Base-by-base conservation (phyloP, 768 basidiomycete genomes). In the Amanita pseudoporphyria region DNA sequence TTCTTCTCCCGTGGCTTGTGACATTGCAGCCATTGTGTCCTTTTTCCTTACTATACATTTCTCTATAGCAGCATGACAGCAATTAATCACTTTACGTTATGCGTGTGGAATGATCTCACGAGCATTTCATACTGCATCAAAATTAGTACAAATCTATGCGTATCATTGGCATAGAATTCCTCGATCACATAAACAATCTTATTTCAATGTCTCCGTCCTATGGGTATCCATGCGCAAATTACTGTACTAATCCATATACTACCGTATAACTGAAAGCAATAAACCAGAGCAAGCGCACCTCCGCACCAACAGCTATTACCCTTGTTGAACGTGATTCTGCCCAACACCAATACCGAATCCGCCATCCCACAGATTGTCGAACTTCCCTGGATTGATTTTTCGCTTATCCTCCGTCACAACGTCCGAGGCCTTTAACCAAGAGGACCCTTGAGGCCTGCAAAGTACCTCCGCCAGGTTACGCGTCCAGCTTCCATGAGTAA, bases 381-480 rank as follows among this genome's bases (percentile, higher is more conserved):
- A 45, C 55, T 65, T 46, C 6, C 82, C 88, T 13, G 90, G 90
- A 64, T 92, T 93, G 3, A 86, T 67, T 56, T 73, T 70, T 49
- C 93, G 69, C 63, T 73, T 74, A 64, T 94, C 92, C 62, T 84
- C 79, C 39, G 79, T 82, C 47, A 75, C 81, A 26, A 76, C 58
- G 18, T 65, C 82, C 28, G 65, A 61, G 4, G 77, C 75, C 57
- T 88, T 72, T 22, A 94, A 62, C 89, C 89, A 96, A 38, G 87
- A 85, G 57, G 74, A 82, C 14, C 87, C 86, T 28, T 74, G 69
- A 0, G 93, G 89, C 32, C 92, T 71, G 66, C 91, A 94, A 38
- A 95, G 66, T 36, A 90, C 76, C 48, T 84, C 81, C 24, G 77
- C 64, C 43, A 91, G 59, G 65, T 97, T 97, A 51, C 76, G 68